Evolutionary conservation across 1,284 basidiomycete species (phyloP).

Genomic region (Trametes polyzona): DNA sequence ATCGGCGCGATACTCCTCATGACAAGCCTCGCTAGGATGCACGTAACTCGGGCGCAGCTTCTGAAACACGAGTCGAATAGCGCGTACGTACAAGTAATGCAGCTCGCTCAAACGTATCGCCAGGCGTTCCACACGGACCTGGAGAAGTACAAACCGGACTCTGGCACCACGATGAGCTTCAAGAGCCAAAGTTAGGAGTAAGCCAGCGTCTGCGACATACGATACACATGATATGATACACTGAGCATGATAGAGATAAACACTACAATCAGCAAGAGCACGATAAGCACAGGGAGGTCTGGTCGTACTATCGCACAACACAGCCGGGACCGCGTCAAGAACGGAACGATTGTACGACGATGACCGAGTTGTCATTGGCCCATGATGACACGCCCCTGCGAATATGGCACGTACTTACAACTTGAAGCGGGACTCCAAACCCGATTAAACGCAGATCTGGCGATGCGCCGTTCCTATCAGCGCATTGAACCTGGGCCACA

Average conservation of each 20-base stretch:
- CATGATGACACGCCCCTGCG: background rate
- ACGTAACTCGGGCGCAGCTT: slow-evolving; percentile 5
- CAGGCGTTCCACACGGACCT: no score
- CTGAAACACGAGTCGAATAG: background rate
- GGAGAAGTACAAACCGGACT: no score
- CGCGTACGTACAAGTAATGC: slow-evolving; percentile 8
- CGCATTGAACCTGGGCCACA: no score
- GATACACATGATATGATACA: background rate
- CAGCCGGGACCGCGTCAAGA: background rate
- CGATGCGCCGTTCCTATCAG: no score
- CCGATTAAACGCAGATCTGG: no score
- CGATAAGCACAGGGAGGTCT: slow-evolving; percentile 1
- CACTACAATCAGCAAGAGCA: background rate
- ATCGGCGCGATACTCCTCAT: slow-evolving; percentile 18
- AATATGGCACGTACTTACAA: no score
- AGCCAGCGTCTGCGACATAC: background rate
- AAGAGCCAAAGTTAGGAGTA: no score
- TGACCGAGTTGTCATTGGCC: no score
- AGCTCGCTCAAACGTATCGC: no score
- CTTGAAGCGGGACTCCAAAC: no score
- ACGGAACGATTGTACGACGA: no score
- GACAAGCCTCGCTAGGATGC: background rate
- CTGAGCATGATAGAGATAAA: background rate
- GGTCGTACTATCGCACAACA: slow-evolving; percentile 1
- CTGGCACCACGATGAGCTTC: no score